Base-by-base conservation (phyloP, 225 moss, liverwort and hornwort species). In the Thuidium tamariscinum region DNA sequence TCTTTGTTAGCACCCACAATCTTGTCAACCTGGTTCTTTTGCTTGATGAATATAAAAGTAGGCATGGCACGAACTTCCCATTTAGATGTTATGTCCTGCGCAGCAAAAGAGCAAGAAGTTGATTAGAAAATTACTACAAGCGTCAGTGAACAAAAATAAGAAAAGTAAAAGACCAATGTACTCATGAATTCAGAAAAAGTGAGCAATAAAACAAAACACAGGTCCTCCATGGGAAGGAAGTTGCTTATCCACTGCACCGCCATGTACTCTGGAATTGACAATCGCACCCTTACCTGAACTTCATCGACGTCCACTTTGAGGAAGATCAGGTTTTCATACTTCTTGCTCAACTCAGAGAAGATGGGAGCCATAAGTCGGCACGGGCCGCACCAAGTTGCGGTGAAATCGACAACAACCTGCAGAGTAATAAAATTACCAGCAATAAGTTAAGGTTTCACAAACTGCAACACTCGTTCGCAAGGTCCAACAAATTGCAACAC, bases 1-100 rank as follows among this genome's bases (percentile, higher is more conserved):
- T 93, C 94, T 84, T 93, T 97, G 91, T 94, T 90, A 32, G 96
- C 95, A 36, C 97, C 97, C 30, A 97, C 95, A 66, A 97, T 94
- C 92, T 90, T 96, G 71, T 96, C 91, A 26, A 92, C 10, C 51
- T 74, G 65, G 86, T 95, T 91, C 87, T 92, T 93, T 41, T 97
- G 87, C 89, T 96, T 93, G 86, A 97, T 93, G 72, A 95, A 97
- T 46, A 95, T 76, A 89, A 97, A 97, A 11, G 97, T 97, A 29
- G 96, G 97, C 97, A 97, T 96, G 5, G 97, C 97, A 84, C 92
- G 94, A 63, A 97, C 94, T 59, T 97, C 95, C 94, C 95, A 97
- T 55, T 89, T 59, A 4, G 82, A 72, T 11, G 96, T 94, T 21
- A 97, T 69, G 51, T 91, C 91, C 90, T 93, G 89, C 56, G 74